Base-by-base conservation (phyloP, 768 basidiomycete genomes). In the Infundibulicybe gibba region DNA sequence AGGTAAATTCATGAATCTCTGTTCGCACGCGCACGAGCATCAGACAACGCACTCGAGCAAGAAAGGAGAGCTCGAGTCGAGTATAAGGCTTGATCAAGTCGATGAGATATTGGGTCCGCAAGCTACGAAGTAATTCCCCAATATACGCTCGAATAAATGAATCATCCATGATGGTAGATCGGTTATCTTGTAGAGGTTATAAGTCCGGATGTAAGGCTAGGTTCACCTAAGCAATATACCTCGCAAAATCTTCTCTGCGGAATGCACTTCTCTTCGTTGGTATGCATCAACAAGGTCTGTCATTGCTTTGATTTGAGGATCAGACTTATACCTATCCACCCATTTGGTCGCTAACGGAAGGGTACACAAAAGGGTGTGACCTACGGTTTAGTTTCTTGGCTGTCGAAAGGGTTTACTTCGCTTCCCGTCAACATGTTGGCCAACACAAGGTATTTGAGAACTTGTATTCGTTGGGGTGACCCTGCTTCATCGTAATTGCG, bases 11-110 rank as follows among this genome's bases (percentile, higher is more conserved):
- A 32, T 41, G 35, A 30, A 21, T 17, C 19, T 8, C n/a, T 41
- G 40, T 12, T 9, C 15, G 10, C 19, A 21, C 19, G 13, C 14
- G 34, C n/a, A 35, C 9, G 14, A 43, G 39, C 2, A 17, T 13
- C 3, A 40, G 39, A 21, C 6, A 10, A 58, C 71, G 41, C 51
- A 89, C 94, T 75, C 90, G 91, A 31, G 91, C 94, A 5, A 99
- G 80, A 76, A 94, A 97, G 15, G 86, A 80, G 35, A 98, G 76
- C 63, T 98, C 95, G 25, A 99, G 77, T 30, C 95, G 79, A 1
- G 91, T 94, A 69, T 99, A 99, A 6, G 97, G 94, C 64, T 94
- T 95, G 74, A 98, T 97, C 50, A 97, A 81, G 61, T 98, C 97
- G 55, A 98, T 93, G 55, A 99, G 80, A 61, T 97, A 99, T 59